Percentiles rank a stretch among this genome's conserved stretches.
Conservation (phyloP, 495 filamentous ascomycete species). For the Tuber borchii region DNA sequence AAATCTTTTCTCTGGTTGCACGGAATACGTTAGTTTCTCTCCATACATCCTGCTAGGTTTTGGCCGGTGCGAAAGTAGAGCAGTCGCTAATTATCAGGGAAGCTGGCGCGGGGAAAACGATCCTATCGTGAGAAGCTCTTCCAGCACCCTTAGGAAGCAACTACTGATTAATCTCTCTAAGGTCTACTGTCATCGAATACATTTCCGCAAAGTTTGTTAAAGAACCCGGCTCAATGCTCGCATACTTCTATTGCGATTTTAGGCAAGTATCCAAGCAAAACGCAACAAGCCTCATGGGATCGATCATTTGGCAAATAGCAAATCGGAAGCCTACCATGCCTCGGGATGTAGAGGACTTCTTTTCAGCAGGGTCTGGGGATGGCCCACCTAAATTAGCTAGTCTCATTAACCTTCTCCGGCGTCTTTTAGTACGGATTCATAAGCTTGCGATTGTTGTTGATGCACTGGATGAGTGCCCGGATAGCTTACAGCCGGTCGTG, state of each 20-base stretch:
- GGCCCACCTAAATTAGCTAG: neutral
- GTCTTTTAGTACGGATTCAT: neutral
- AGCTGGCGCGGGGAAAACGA: slow-evolving; percentile 43
- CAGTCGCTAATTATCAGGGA: slow-evolving; percentile 6
- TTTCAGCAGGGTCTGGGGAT: neutral
- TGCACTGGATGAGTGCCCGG: slow-evolving; percentile 22
- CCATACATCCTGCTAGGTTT: neutral
- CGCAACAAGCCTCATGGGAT: slow-evolving; percentile 26
- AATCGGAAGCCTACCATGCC: neutral
- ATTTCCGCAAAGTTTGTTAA: neutral
- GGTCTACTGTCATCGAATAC: slow-evolving; percentile 17
- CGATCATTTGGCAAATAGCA: slow-evolving; percentile 36
- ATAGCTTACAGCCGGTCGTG: neutral
- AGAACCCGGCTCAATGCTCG: slow-evolving; percentile 23
- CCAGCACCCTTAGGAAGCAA: neutral
- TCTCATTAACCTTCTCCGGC: neutral
- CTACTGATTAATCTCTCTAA: neutral
- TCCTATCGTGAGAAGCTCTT: slow-evolving; percentile 36
- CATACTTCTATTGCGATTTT: slow-evolving; percentile 44
- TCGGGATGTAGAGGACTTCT: neutral
- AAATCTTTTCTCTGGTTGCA: slow-evolving; percentile 22
- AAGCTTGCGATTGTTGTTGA: slow-evolving; percentile 18
- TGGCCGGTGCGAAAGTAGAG: slow-evolving; percentile 6
- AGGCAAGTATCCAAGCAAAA: slow-evolving; percentile 35
- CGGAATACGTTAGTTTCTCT: slow-evolving; percentile 22